Conservation (phyloP, 208 protist species). For the Trypanosoma platydactyli region DNA sequence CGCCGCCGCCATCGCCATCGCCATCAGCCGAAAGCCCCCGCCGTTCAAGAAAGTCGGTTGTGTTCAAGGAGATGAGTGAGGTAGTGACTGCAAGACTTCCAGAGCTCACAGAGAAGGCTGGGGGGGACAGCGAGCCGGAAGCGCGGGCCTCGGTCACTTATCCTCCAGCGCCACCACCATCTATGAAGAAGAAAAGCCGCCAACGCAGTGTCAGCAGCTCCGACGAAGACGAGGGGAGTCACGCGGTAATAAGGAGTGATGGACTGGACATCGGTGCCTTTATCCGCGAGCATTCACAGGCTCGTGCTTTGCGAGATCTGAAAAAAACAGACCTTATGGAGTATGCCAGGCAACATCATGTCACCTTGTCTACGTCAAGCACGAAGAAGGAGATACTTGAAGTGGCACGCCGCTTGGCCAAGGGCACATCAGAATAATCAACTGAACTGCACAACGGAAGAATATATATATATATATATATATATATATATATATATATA, state of each 20-base stretch:
- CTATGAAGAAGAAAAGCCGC: slow-evolving; percentile 15
- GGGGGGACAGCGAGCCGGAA: slow-evolving; percentile 2
- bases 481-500: too few relatives aligned
- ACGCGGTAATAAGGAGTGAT: background rate
- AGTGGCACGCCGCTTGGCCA: slow-evolving; percentile 40
- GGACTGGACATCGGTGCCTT: slow-evolving; percentile 12
- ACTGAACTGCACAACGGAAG: background rate
- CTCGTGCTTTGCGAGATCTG: slow-evolving; percentile 10
- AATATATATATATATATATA: too few relatives aligned
- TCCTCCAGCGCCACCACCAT: slow-evolving; percentile 30
- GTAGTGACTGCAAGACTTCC: slow-evolving; percentile 36
- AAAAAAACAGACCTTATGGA: slow-evolving; percentile 43
- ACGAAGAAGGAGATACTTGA: slow-evolving; percentile 63
- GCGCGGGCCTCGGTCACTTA: slow-evolving; percentile 12
- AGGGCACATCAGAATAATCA: background rate
- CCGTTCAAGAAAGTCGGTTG: slow-evolving; percentile 74
- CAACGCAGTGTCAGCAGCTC: background rate
- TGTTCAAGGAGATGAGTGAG: slow-evolving; percentile 54
- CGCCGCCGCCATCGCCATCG: background rate
- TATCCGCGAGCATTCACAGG: slow-evolving; percentile 18
- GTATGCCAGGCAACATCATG: slow-evolving; percentile 50
- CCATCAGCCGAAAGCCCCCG: slow-evolving; percentile 13
- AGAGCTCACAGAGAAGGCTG: background rate
- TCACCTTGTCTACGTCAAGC: slow-evolving; percentile 37
- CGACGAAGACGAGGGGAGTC: background rate